phyloP scores from a whole-genome alignment of 768 basidiomycete species.

The Rossbeevera mucosa region DNA sequence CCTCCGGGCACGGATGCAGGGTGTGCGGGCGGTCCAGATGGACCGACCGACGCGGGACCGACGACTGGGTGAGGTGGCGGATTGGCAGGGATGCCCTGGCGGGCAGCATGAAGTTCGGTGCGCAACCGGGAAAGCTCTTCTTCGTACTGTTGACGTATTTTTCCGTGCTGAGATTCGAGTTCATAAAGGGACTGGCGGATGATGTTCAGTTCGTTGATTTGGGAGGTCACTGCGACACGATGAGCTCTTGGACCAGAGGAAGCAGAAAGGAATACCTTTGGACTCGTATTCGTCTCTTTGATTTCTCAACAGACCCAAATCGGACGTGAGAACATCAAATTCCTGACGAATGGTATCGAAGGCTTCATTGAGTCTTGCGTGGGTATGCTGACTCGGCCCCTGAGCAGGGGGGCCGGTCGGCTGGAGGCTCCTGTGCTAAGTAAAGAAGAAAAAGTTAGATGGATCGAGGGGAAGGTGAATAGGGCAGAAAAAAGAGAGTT shows the following conservation, averaged over 20 bases:
- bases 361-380: constrained; percentile 62
- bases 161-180: constrained; percentile 82
- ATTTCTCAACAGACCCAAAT: constrained; percentile 59
- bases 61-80: constrained; percentile 34
- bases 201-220: constrained; percentile 86
- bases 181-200: constrained; percentile 90
- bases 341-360: constrained; percentile 81
- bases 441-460: constrained; percentile 15
- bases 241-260: constrained; percentile 9
- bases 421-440: constrained; percentile 52
- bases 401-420: constrained; percentile 45
- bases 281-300: constrained; percentile 89
- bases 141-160: constrained; percentile 84
- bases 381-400: constrained; percentile 37
- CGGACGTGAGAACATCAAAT: constrained; percentile 70
- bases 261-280: constrained; percentile 51
- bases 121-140: constrained; percentile 74
- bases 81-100: constrained; percentile 36
- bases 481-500: not conserved
- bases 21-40: constrained; percentile 32
- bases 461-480: not conserved
- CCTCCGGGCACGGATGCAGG: constrained; percentile 30
- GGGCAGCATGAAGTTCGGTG: constrained; percentile 55
- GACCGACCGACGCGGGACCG: constrained; percentile 32
- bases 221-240: constrained; percentile 53